These are phyloP conservation scores for Ophiosphaerella narmari DNA, from an alignment of 2,329 filamentous ascomycete species.

Conservation along the genomic window DNA sequence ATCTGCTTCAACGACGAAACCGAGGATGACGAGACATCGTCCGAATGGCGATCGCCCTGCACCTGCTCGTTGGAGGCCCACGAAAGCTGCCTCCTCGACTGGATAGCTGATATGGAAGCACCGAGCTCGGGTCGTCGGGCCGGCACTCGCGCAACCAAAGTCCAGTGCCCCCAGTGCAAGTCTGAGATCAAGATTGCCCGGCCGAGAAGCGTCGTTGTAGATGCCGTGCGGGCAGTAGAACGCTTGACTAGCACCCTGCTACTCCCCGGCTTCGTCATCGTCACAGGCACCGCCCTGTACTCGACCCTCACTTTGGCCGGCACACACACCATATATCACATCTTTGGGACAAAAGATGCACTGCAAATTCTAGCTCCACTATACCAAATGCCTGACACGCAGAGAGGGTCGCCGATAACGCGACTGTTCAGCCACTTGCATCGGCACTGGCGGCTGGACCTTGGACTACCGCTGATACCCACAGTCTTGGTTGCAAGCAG, in stretches of 20 bases:
- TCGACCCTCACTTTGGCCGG: slow-evolving; percentile 60
- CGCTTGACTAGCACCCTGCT: slow-evolving; percentile 62
- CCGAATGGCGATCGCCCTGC: slow-evolving; percentile 84
- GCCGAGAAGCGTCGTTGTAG: slow-evolving; percentile 73
- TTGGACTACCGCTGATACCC: slow-evolving; percentile 70
- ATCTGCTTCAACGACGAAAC: slow-evolving; percentile 71
- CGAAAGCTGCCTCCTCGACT: slow-evolving; percentile 85
- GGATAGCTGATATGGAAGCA: slow-evolving; percentile 87
- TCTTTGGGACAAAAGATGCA: slow-evolving; percentile 69
- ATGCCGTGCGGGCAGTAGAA: slow-evolving; percentile 65
- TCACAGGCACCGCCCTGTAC: slow-evolving; percentile 53
- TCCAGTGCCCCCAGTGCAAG: slow-evolving; percentile 90
- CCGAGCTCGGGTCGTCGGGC: slow-evolving; percentile 57
- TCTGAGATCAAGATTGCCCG: slow-evolving; percentile 76
- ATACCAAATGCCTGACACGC: slow-evolving; percentile 40
- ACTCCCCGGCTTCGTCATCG: slow-evolving; percentile 66
- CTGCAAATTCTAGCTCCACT: slow-evolving; percentile 56
- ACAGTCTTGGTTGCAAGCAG: slow-evolving; percentile 70
- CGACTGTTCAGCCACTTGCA: slow-evolving; percentile 34
- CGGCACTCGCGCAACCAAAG: slow-evolving; percentile 57
- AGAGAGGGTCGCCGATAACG: slow-evolving; percentile 36
- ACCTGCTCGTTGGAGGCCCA: slow-evolving; percentile 90
- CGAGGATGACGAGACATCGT: slow-evolving; percentile 64
- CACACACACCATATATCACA: slow-evolving; percentile 64
- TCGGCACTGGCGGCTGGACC: slow-evolving; percentile 57